Percentiles rank a stretch among this genome's conserved stretches.
Conservation (phyloP, 2,329 filamentous ascomycete species). For the Zalaria obscura region DNA sequence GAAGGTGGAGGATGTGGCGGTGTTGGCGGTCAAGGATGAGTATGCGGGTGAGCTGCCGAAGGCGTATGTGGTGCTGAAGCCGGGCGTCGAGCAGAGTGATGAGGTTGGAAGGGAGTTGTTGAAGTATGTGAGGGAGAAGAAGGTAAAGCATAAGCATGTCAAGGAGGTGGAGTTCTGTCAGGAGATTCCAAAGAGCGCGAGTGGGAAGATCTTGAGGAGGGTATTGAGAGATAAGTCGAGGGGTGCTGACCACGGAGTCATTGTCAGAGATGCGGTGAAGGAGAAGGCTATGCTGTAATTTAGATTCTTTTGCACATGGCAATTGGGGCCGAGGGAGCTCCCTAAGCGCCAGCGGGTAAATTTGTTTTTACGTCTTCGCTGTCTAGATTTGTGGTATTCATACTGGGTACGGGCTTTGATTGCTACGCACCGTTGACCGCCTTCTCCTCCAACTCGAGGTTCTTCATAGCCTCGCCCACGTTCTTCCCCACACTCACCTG, state of each 20-base stretch:
- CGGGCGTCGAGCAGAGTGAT: conserved; percentile 9
- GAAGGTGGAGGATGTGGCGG: conserved; percentile 42
- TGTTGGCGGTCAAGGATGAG: conserved; percentile 39
- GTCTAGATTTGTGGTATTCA: no score
- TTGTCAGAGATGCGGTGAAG: conserved; percentile 14
- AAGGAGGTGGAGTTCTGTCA: conserved; percentile 52
- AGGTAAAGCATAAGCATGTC: conserved; percentile 56
- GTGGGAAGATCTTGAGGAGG: conserved; percentile 58
- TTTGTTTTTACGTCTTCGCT: no score
- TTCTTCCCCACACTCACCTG: conserved; percentile 26
- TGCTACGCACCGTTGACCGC: not conserved
- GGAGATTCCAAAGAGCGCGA: conserved; percentile 57
- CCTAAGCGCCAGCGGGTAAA: no score
- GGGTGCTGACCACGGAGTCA: conserved; percentile 14
- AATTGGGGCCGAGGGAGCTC: no score
- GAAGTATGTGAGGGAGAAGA: conserved; percentile 49
- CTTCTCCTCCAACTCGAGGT: conserved; percentile 12
- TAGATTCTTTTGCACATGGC: no score
- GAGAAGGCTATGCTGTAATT: conserved; percentile 17
- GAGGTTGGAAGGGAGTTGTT: conserved; percentile 33
- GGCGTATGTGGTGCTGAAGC: conserved; percentile 40
- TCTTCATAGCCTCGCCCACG: conserved; percentile 24
- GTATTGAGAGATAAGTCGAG: conserved; percentile 37
- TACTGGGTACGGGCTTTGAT: not conserved
- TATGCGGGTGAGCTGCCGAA: conserved; percentile 43